These are phyloP conservation scores for Theobroma cacao DNA, from an alignment of 345 rosid genomes.

Conservation along the genomic window DNA sequence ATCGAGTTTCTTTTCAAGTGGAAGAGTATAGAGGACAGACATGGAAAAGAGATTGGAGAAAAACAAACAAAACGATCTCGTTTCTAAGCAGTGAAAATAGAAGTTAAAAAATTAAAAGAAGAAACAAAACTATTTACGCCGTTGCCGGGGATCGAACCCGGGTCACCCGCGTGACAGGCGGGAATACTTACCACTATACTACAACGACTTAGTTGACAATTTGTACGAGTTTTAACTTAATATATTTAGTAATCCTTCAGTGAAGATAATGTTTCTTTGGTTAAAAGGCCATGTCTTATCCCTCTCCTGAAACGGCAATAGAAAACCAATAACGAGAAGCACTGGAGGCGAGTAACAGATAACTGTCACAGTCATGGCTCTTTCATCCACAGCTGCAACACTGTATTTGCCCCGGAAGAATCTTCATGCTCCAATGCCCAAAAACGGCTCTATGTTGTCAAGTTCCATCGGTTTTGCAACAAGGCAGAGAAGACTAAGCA, in stretches of 20 bases:
- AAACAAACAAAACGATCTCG: not conserved
- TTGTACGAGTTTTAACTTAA: too few relatives aligned
- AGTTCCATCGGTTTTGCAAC: not conserved
- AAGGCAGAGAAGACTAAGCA: not conserved
- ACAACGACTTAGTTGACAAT: slow-evolving; percentile 88
- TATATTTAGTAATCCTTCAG: too few relatives aligned
- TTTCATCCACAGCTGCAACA: slow-evolving; percentile 24
- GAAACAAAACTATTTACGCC: not conserved
- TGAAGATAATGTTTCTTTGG: slow-evolving; percentile 14
- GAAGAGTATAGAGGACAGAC: not conserved
- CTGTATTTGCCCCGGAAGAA: slow-evolving; percentile 16
- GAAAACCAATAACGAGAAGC: too few relatives aligned
- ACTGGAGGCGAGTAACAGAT: too few relatives aligned
- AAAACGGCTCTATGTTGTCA: not conserved
- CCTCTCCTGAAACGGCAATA: too few relatives aligned
- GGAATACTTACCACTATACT: slow-evolving; percentile 88
- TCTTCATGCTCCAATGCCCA: not conserved
- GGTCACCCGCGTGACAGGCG: slow-evolving; percentile 97
- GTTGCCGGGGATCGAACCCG: slow-evolving; percentile 45
- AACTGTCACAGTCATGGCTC: too few relatives aligned
- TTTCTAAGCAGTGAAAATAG: not conserved
- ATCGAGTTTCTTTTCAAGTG: not conserved
- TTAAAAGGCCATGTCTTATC: too few relatives aligned
- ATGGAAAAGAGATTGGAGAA: not conserved
- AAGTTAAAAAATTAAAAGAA: not conserved